A percentile compares a stretch with the other conserved stretches of the same genome.
phyloP scores from a whole-genome alignment of 2,329 filamentous ascomycete genomes.

The Exophiala sp. region DNA sequence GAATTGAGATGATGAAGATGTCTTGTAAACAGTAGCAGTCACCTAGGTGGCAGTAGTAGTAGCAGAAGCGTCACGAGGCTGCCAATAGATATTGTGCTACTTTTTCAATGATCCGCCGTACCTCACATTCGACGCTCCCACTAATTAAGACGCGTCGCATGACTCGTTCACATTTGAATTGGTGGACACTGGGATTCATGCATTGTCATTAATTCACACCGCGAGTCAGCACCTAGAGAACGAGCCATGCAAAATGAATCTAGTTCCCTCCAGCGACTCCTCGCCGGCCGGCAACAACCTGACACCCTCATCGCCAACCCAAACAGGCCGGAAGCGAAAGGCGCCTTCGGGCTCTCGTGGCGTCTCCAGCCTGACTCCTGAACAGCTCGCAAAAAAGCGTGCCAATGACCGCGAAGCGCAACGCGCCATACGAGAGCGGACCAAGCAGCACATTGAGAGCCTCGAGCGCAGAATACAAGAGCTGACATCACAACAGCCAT shows the following conservation, averaged over 20 bases:
- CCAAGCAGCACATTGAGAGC: constrained; percentile 69
- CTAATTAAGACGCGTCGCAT: background rate
- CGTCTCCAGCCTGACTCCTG: constrained; percentile 79
- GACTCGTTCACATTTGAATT: background rate
- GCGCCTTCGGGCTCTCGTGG: constrained; percentile 54
- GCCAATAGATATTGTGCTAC: background rate
- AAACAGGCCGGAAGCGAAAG: constrained; percentile 38
- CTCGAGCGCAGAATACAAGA: constrained; percentile 68
- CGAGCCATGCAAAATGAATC: constrained; percentile 17
- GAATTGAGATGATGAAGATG: too few relatives aligned
- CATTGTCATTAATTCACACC: background rate
- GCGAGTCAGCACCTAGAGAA: background rate
- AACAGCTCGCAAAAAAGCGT: constrained; percentile 82
- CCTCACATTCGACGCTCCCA: too few relatives aligned
- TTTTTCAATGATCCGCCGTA: background rate
- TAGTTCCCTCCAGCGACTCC: constrained; percentile 14
- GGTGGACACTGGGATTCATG: background rate
- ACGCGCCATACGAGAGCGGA: constrained; percentile 75
- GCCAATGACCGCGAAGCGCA: constrained; percentile 88
- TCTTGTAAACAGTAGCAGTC: too few relatives aligned
- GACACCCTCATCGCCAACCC: constrained; percentile 12
- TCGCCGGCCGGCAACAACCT: constrained; percentile 11
- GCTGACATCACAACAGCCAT: constrained; percentile 72
- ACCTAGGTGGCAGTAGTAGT: too few relatives aligned
- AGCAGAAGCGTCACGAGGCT: too few relatives aligned